These are phyloP conservation scores for Beta lomatogona DNA, from an alignment of 179 eudicot genomes.

Conservation along the genomic window DNA sequence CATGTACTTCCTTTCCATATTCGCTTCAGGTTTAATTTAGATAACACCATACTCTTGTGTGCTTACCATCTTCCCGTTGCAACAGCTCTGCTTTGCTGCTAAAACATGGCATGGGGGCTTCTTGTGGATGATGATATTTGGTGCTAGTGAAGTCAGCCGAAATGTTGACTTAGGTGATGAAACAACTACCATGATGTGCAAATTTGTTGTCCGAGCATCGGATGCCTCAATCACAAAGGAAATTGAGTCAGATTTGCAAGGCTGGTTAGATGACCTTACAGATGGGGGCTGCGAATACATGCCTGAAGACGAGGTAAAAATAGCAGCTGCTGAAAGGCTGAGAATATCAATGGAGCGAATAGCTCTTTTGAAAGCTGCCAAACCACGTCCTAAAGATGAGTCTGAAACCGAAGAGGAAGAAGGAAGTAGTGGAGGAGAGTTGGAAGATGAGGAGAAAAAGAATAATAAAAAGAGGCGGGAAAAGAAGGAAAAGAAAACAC, in stretches of 20 bases:
- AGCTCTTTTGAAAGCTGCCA: slow-evolving; percentile 87
- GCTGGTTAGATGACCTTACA: slow-evolving; percentile 93
- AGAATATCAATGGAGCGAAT: slow-evolving; percentile 83
- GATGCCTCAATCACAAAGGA: slow-evolving; percentile 90
- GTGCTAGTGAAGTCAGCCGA: slow-evolving; percentile 98
- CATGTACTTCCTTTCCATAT: neutral
- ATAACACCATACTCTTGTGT: neutral
- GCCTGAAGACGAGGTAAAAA: slow-evolving; percentile 95
- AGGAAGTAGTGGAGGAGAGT: slow-evolving; percentile 35
- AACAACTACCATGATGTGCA: slow-evolving; percentile 92
- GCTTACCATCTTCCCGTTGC: slow-evolving; percentile 18
- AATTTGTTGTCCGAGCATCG: slow-evolving; percentile 93
- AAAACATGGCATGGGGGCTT: slow-evolving; percentile 99
- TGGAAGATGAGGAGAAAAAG: slow-evolving; percentile 27
- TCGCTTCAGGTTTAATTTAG: neutral
- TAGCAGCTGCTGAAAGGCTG: slow-evolving; percentile 86
- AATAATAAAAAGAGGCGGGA: slow-evolving; percentile 29
- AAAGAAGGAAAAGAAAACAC: slow-evolving; percentile 34
- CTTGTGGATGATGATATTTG: slow-evolving; percentile 94
- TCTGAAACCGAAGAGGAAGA: slow-evolving; percentile 54
- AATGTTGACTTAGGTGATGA: slow-evolving; percentile 98
- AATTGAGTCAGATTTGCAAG: slow-evolving; percentile 78
- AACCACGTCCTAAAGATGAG: slow-evolving; percentile 59
- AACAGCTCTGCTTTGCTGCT: slow-evolving; percentile 91
- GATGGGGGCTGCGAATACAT: slow-evolving; percentile 96